phyloP scores from a whole-genome alignment of 2,329 filamentous ascomycete genomes.

The Coleophoma cylindrospora region DNA sequence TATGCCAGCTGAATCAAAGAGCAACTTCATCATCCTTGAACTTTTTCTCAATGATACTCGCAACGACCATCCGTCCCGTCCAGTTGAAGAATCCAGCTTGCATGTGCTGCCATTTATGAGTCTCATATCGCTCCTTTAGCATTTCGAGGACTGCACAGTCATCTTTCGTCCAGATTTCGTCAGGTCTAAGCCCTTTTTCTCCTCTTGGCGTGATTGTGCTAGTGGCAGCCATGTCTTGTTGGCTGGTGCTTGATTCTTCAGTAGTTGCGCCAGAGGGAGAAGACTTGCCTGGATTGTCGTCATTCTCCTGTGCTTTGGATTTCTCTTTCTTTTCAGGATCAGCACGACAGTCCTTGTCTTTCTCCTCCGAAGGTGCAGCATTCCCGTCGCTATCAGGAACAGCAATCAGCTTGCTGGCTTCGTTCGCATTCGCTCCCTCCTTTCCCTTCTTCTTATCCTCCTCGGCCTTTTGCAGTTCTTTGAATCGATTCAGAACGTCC shows the following conservation, averaged over 20 bases:
- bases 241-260: neutral
- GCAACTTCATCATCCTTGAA: constrained; percentile 18
- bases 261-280: neutral
- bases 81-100: constrained; percentile 26
- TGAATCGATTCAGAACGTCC: constrained; percentile 2
- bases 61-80: constrained; percentile 24
- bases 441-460: constrained; percentile 4
- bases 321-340: neutral
- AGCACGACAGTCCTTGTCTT: neutral
- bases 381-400: neutral
- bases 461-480: constrained; percentile 4
- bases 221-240: neutral
- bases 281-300: neutral
- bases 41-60: constrained; percentile 24
- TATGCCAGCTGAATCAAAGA: neutral
- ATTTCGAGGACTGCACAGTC: constrained; percentile 24
- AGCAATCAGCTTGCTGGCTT: too few species aligned
- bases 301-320: neutral
- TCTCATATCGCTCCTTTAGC: constrained; percentile 15
- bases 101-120: constrained; percentile 24
- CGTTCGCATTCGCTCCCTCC: neutral
- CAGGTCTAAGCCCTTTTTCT: constrained; percentile 8
- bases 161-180: constrained; percentile 18
- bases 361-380: neutral
- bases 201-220: neutral